Evolutionary conservation across 2,329 filamentous ascomycete genomes (phyloP).

Genomic region (Dothideomycetidae sp.): DNA sequence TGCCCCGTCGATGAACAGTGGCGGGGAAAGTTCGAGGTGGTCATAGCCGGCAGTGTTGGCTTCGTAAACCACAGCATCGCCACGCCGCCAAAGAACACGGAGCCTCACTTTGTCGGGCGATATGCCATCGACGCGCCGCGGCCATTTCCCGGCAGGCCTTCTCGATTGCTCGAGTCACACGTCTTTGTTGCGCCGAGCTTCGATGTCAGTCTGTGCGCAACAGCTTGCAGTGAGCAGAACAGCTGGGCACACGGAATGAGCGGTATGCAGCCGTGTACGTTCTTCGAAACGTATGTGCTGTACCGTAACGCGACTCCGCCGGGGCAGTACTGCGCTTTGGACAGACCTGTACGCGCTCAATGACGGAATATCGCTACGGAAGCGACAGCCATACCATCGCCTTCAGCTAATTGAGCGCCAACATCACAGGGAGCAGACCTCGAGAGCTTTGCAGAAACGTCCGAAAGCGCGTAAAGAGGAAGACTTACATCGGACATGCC

Average conservation of each 20-base stretch:
- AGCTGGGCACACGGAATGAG: constrained; percentile 3
- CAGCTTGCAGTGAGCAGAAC: constrained; percentile 14
- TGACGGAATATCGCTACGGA: constrained; percentile 15
- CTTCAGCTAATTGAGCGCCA: constrained; percentile 13
- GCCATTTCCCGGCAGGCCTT: constrained; percentile 17
- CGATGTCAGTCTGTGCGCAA: constrained; percentile 19
- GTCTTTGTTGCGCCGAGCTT: constrained; percentile 17
- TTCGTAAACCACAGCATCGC: constrained; percentile 18
- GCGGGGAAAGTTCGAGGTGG: constrained; percentile 19
- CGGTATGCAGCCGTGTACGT: constrained; percentile 16
- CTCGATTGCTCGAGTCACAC: constrained; percentile 17
- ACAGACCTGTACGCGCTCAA: constrained; percentile 17
- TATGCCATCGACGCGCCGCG: constrained; percentile 20
- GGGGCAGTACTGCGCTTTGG: constrained; percentile 20
- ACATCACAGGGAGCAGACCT: background rate
- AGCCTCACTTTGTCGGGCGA: constrained; percentile 14
- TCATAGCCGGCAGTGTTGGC: constrained; percentile 22
- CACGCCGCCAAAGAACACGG: constrained; percentile 15
- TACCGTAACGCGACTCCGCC: constrained; percentile 15
- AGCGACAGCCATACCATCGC: constrained; percentile 15
- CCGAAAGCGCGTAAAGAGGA: background rate
- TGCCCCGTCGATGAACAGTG: constrained; percentile 13
- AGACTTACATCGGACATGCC: background rate
- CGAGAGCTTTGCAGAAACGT: background rate
- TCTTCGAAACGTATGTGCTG: constrained; percentile 24